These are phyloP conservation scores for Tulasnella sp. DNA, from an alignment of 768 basidiomycete genomes.

Conservation along the genomic window DNA sequence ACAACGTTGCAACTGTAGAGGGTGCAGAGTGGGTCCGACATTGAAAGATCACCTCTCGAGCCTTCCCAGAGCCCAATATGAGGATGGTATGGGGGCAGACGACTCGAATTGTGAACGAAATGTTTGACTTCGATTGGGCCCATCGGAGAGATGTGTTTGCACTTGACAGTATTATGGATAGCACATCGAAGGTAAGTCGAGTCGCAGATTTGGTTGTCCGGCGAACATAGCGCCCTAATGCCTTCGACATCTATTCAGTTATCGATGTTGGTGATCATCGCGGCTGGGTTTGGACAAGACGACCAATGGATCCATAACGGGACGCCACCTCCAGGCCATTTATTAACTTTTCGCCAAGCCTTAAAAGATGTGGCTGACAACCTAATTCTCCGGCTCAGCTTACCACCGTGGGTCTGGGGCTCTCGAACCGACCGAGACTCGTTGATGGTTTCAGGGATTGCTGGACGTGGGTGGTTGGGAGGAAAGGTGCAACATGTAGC, in stretches of 20 bases:
- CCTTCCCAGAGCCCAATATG: neutral
- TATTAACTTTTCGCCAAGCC: constrained; percentile 5
- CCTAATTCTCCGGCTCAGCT: neutral
- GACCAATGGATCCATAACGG: neutral
- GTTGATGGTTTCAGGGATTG: neutral
- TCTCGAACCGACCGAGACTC: neutral
- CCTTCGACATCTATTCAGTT: neutral
- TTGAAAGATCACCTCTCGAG: neutral
- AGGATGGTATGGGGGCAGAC: constrained; percentile 2
- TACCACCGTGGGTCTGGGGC: constrained; percentile 8
- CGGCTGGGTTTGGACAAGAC: neutral
- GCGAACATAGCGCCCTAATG: too few species aligned
- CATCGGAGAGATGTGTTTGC: neutral
- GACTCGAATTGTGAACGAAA: neutral
- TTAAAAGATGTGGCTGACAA: neutral
- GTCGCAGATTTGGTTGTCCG: neutral
- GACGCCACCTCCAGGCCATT: neutral
- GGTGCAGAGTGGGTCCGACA: constrained; percentile 7
- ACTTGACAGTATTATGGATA: neutral
- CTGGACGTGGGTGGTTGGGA: constrained; percentile 6
- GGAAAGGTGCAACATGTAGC: neutral
- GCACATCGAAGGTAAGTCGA: neutral
- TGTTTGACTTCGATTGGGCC: constrained; percentile 4
- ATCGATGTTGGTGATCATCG: neutral
- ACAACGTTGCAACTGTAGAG: constrained; percentile 4